Conservation (phyloP, 2,329 filamentous ascomycete genomes). For the Neofusicoccum umdonicola region DNA sequence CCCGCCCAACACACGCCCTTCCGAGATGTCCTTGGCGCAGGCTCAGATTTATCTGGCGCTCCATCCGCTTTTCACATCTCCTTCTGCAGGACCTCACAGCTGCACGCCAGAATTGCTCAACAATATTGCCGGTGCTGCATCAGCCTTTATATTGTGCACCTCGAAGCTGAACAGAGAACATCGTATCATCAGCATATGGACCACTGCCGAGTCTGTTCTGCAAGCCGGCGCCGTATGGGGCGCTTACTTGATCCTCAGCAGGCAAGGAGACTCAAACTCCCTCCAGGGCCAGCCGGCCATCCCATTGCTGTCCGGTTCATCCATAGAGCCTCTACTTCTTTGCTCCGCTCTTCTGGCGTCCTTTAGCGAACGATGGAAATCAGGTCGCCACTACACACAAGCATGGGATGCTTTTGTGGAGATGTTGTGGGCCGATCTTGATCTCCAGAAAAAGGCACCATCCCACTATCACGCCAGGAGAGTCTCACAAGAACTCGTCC, state of each 20-base stretch:
- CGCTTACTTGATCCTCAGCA: constrained; percentile 8
- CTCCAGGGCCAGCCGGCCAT: neutral
- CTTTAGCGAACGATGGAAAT: constrained; percentile 9
- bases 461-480: neutral
- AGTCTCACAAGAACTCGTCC: neutral
- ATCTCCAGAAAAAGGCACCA: neutral
- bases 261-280: neutral
- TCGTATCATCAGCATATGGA: constrained; percentile 9
- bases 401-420: constrained; percentile 13
- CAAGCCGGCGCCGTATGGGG: constrained; percentile 19
- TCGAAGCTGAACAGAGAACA: constrained; percentile 10
- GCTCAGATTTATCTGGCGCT: constrained; percentile 10
- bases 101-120: neutral
- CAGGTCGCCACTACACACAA: neutral
- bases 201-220: neutral
- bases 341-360: constrained; percentile 10
- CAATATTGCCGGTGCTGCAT: constrained; percentile 5
- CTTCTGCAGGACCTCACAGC: neutral
- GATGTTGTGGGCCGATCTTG: neutral
- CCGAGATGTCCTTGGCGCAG: constrained; percentile 6
- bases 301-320: neutral
- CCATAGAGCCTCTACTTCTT: constrained; percentile 6
- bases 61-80: constrained; percentile 5
- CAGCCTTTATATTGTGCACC: neutral
- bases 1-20: neutral